Evolutionary conservation across 2,329 filamentous ascomycete species (phyloP).

Genomic region (Aspergillus sp.): DNA sequence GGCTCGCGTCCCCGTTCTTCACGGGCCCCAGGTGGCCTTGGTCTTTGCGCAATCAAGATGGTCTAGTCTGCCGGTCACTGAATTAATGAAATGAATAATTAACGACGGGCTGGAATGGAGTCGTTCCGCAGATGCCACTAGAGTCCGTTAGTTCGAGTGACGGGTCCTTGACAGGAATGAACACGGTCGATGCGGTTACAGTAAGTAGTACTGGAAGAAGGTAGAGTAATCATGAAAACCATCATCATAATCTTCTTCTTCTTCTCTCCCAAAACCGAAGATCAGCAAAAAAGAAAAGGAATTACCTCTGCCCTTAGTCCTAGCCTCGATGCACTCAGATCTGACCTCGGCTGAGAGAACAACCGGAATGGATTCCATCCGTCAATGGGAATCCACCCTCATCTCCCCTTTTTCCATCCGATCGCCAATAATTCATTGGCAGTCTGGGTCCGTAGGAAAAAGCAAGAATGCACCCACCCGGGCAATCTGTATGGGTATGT

Average conservation of each 20-base stretch:
- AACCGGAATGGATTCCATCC: conserved; percentile 2
- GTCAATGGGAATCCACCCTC: neutral
- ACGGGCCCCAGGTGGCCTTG: conserved; percentile 12
- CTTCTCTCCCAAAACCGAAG: neutral
- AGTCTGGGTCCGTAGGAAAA: conserved; percentile 4
- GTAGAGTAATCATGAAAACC: neutral
- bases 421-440: conserved; percentile 2
- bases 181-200: neutral
- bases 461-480: conserved; percentile 11
- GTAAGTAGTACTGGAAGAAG: neutral
- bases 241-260: neutral
- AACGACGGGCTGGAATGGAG: conserved; percentile 1
- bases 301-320: neutral
- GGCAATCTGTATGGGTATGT: neutral
- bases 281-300: neutral
- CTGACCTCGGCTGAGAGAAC: conserved; percentile 1
- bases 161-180: neutral
- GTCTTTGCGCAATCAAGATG: conserved; percentile 13
- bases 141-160: neutral
- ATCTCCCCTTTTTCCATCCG: neutral
- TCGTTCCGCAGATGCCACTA: neutral
- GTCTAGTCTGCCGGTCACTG: neutral
- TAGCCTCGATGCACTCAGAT: neutral
- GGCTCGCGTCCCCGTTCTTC: conserved; percentile 15
- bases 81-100: neutral